Evolutionary conservation across 345 rosid species (phyloP), one percentile per base, ranked within the genome.

Genomic region (Eucalyptus erythrocorys): DNA sequence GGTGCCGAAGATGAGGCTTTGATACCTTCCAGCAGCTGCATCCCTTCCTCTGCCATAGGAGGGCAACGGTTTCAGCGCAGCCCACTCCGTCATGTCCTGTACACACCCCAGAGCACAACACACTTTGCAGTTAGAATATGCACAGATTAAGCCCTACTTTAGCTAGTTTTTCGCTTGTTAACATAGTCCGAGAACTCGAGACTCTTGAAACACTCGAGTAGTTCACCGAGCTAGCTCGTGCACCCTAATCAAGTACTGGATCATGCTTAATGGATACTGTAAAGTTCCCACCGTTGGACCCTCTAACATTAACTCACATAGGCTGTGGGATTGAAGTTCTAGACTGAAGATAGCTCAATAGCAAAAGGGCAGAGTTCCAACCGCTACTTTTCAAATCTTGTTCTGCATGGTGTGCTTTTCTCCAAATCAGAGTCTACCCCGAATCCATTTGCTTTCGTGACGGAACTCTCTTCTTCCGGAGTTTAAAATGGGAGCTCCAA

Each of bases 11-110:
- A 96, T 88, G 76, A 97, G 95, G 91, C 99, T 97, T 49, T 94
- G 91, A 85, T 89, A 97, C 85, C 99, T 94, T 87, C 99, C 99
- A 2, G 91, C 97, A 4, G 97, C 93, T 14, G 98, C 97, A 47
- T 97, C 99, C 90, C 99, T 95, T 53, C 99, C 97, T 92, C 99
- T 81, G 55, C 99, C 99, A 55, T 96, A 97, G 3, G 97, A 97
- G 68, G 99, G 99, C 87, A 97, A 91, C 50, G 99, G 94, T 87
- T 93, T 94, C 88, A 94, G 55, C 91, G 89, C 92, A 3, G 97
- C 96, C 93, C 95, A 97, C 90, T 95, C 98, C 6, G 92, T 91
- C 40, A 94, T 42, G 50, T 97, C 97, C 95, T 94, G 22, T 10
- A 12, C 27, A 37, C 45, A 11, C 47, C 26, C 43, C 82, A 21